Base-by-base conservation (phyloP, 208 protist genomes). In the Crithidia brevicula region DNA sequence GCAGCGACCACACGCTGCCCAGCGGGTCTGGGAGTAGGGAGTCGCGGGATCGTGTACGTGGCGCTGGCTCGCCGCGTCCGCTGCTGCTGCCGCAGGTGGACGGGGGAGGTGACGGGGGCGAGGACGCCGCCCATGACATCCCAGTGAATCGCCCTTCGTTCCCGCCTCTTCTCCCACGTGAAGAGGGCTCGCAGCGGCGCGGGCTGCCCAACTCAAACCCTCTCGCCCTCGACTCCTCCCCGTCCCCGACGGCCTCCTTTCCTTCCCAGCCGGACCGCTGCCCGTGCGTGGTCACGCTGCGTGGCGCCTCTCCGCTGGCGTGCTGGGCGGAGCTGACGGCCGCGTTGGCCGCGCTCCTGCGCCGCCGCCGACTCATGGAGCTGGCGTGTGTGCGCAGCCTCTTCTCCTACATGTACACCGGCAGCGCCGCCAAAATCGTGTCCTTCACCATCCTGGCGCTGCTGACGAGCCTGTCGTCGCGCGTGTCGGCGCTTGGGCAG, bases 351-450 rank as follows among this genome's bases (percentile, higher is more conserved):
- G 60, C 56, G 3, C 66, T 93, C 28, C 74, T 77, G 31, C 64
- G 67, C 5, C 77, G 57, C 8, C 71, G 72, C 18, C 61, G 70
- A 13, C 34, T 54, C 20, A 67, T 88, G 59, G 54, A 66, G 60
- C 36, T 77, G 25, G 54, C 70, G 4, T 83, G 81, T 36, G 58
- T 88, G 31, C 79, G 72, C 49, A 80, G 68, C 63, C 67, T 93
- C 9, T 75, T 80, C 27, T 74, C 50, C 46, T 93, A 87, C 74
- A 69, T 90, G 59, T 88, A 86, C 68, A 59, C 76, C 40, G 74
- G 75, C n/a, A 81, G 79, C 3, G 47, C 45, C 3, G 52, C 63
- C 5, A 85, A 86, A 60, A 3, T 82, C 7, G 38, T 70, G 3
- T 82, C 83, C 10, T 81, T 61, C 36, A 42, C 59, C 23, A 60